phyloP scores from a whole-genome alignment of 2,329 filamentous ascomycete species.

The Diaporthe caulivora region DNA sequence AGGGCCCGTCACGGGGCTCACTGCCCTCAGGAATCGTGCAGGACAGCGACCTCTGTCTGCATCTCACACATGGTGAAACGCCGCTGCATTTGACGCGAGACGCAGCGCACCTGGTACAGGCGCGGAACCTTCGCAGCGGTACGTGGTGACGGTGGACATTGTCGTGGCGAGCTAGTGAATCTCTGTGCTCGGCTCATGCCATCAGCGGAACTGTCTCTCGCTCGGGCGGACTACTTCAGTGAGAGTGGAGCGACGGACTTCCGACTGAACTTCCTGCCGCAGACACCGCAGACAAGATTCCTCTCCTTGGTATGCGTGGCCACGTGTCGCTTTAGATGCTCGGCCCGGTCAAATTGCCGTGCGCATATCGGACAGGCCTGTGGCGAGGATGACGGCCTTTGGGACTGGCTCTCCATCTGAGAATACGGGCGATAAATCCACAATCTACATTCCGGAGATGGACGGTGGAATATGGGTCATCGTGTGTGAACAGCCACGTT shows the following conservation, averaged over 20 bases:
- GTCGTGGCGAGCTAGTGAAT: constrained; percentile 30
- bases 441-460: not conserved
- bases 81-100: constrained; percentile 35
- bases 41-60: constrained; percentile 30
- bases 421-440: not conserved
- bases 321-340: constrained; percentile 34
- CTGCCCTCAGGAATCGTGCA: constrained; percentile 28
- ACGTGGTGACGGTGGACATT: constrained; percentile 27
- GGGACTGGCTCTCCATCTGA: constrained; percentile 27
- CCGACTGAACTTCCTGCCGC: constrained; percentile 34
- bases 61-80: constrained; percentile 18
- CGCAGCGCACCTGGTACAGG: constrained; percentile 31
- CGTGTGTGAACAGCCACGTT: too few species aligned
- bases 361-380: constrained; percentile 31
- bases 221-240: too few species aligned
- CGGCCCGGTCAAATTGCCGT: constrained; percentile 30
- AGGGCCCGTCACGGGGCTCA: not conserved
- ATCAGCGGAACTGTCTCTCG: not conserved
- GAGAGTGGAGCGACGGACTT: constrained; percentile 3
- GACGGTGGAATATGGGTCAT: not conserved
- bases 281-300: constrained; percentile 25
- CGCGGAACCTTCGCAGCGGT: constrained; percentile 32
- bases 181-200: not conserved
- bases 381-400: not conserved
- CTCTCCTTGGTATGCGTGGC: constrained; percentile 34